phyloP scores from a whole-genome alignment of 225 moss, liverwort and hornwort genomes.

The Pseudoscleropodium purum region DNA sequence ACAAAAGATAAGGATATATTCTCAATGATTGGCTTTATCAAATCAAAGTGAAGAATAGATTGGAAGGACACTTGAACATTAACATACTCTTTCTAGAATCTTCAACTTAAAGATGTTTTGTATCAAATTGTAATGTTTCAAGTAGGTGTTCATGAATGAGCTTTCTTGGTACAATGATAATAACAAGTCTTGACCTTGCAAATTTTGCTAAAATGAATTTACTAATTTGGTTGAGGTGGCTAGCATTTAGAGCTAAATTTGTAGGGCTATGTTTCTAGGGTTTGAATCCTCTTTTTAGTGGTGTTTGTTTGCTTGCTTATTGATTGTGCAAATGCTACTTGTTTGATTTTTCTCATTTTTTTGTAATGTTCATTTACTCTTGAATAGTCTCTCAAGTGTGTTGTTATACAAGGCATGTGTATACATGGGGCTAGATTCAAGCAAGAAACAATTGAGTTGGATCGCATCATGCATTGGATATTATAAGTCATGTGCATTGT shows the following conservation, averaged over 20 bases:
- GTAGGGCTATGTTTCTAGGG: rapidly evolving
- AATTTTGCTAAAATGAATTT: not conserved
- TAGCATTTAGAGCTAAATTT: not conserved
- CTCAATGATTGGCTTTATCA: rapidly evolving
- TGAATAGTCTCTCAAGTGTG: not conserved
- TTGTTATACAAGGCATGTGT: not conserved
- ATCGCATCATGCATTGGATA: not conserved
- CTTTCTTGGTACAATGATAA: too few relatives aligned
- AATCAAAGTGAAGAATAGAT: not conserved
- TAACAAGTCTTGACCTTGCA: not conserved
- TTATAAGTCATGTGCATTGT: not conserved
- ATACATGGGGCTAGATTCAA: rapidly evolving
- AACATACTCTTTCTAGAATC: not conserved
- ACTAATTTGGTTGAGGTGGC: not conserved
- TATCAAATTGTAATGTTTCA: not conserved
- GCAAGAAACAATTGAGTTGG: rapidly evolving
- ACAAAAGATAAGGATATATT: not conserved
- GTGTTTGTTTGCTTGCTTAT: not conserved
- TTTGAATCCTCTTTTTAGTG: not conserved
- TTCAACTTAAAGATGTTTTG: not conserved
- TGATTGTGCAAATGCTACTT: not conserved
- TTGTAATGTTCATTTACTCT: not conserved
- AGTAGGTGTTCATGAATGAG: too few relatives aligned
- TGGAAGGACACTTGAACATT: not conserved
- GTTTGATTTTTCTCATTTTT: not conserved